Percentiles rank a stretch among this genome's conserved stretches.
These are phyloP conservation scores for Rhizodiscina lignyota DNA, from an alignment of 495 filamentous ascomycete species.

Conservation along the genomic window DNA sequence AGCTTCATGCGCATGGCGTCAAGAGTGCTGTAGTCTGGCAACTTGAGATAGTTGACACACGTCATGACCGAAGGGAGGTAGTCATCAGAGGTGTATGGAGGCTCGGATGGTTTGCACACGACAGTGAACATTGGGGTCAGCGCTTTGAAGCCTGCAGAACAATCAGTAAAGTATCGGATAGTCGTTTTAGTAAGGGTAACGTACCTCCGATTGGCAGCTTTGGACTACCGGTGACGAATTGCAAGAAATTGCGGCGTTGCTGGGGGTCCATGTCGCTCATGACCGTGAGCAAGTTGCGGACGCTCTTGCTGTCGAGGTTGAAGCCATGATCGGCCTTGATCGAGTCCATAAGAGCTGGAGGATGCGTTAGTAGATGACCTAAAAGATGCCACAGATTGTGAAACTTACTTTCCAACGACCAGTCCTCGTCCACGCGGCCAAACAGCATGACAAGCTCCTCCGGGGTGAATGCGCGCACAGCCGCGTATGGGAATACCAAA, in stretches of 20 bases:
- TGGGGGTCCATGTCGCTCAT: constrained; percentile 74
- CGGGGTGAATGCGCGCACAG: constrained; percentile 86
- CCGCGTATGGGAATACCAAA: constrained; percentile 88
- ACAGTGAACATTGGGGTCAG: constrained; percentile 97
- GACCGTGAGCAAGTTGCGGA: constrained; percentile 79
- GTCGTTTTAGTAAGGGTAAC: constrained; percentile 15
- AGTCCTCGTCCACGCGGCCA: constrained; percentile 87
- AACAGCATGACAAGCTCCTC: constrained; percentile 95
- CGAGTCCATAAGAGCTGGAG: constrained; percentile 78
- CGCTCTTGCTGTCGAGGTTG: constrained; percentile 97
- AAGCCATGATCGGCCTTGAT: constrained; percentile 99
- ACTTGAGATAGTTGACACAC: constrained; percentile 97
- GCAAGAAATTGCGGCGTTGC: constrained; percentile 85
- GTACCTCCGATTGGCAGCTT: constrained; percentile 96
- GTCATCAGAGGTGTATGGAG: constrained; percentile 87
- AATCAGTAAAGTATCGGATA: constrained; percentile 2
- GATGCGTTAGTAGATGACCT: neutral
- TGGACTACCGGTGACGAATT: constrained; percentile 96
- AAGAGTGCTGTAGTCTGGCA: constrained; percentile 83
- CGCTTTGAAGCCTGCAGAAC: constrained; percentile 68
- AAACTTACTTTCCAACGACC: constrained; percentile 84
- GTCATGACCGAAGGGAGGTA: constrained; percentile 99
- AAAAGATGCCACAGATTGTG: neutral
- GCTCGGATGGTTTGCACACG: constrained; percentile 93
- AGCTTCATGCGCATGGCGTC: constrained; percentile 60